Conservation (phyloP, 345 rosid species). For the Passiflora organensis region DNA sequence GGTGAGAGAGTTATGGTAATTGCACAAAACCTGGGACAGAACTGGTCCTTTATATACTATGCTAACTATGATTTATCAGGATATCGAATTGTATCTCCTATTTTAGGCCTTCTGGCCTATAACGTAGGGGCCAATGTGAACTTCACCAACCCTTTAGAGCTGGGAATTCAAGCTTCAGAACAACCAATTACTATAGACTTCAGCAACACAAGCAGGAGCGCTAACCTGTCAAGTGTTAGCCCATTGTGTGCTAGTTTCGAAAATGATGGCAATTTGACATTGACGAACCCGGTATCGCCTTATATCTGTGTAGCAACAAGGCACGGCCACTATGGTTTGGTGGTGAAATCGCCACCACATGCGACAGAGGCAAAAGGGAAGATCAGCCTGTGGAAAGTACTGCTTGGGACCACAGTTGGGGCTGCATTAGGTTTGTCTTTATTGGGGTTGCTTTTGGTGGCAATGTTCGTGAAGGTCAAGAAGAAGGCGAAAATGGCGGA, state of each 20-base stretch:
- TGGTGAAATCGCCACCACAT: constrained; percentile 30
- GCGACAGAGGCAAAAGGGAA: constrained; percentile 15
- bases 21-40: constrained; percentile 55
- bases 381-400: constrained; percentile 71
- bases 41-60: constrained; percentile 73
- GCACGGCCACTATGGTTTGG: constrained; percentile 83
- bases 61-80: constrained; percentile 73
- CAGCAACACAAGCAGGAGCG: constrained; percentile 18
- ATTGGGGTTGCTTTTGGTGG: constrained; percentile 62
- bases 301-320: constrained; percentile 49
- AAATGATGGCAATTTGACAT: constrained; percentile 49
- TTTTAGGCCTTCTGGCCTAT: constrained; percentile 76
- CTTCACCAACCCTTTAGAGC: constrained; percentile 46
- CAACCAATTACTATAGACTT: constrained; percentile 66
- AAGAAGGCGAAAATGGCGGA: constrained; percentile 71
- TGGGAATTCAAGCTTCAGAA: constrained; percentile 41
- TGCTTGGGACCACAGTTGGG: constrained; percentile 72
- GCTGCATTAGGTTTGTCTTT: constrained; percentile 56
- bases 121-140: constrained; percentile 41
- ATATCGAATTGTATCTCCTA: constrained; percentile 67
- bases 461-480: constrained; percentile 63
- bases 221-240: constrained; percentile 28
- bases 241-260: constrained; percentile 71
- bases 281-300: constrained; percentile 43
- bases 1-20: constrained; percentile 74